Conservation (phyloP, 2,329 filamentous ascomycete genomes). For the Alternaria sp. region DNA sequence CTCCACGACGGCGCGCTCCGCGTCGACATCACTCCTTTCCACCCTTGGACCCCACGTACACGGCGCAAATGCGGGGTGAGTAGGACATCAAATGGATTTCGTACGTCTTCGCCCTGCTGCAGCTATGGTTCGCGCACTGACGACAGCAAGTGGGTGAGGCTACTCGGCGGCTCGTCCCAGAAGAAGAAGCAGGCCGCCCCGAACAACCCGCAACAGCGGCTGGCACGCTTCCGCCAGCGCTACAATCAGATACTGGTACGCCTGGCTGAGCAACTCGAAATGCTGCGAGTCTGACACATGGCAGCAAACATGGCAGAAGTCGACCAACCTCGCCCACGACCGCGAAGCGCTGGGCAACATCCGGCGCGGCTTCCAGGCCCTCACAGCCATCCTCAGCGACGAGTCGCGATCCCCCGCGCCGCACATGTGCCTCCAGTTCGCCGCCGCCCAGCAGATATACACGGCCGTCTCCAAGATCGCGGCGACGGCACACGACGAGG, state of each 20-base stretch:
- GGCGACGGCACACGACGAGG: conserved; percentile 81
- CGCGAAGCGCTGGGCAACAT: conserved; percentile 58
- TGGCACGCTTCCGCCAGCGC: conserved; percentile 65
- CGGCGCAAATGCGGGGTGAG: conserved; percentile 33
- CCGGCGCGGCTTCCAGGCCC: conserved; percentile 60
- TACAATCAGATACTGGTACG: conserved; percentile 64
- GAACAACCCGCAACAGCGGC: conserved; percentile 65
- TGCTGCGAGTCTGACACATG: conserved; percentile 15
- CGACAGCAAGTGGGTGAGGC: conserved; percentile 61
- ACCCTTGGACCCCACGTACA: conserved; percentile 24
- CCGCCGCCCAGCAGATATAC: conserved; percentile 85
- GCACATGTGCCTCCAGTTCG: conserved; percentile 89
- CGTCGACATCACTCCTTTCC: conserved; percentile 21
- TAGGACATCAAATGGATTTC: conserved; percentile 34
- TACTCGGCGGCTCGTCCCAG: conserved; percentile 62
- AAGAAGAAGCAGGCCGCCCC: conserved; percentile 59
- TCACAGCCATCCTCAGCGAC: conserved; percentile 77
- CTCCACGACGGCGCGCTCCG: conserved; percentile 16
- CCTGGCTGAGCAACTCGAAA: background rate
- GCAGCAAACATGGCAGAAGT: conserved; percentile 67
- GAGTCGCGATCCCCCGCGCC: conserved; percentile 87
- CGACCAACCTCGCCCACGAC: conserved; percentile 58
- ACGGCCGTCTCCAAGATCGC: conserved; percentile 89
- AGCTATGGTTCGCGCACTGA: conserved; percentile 21
- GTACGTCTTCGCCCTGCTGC: conserved; percentile 14